Conservation (phyloP, 1,139 yeast species). For the Pichiaceae sp. region DNA sequence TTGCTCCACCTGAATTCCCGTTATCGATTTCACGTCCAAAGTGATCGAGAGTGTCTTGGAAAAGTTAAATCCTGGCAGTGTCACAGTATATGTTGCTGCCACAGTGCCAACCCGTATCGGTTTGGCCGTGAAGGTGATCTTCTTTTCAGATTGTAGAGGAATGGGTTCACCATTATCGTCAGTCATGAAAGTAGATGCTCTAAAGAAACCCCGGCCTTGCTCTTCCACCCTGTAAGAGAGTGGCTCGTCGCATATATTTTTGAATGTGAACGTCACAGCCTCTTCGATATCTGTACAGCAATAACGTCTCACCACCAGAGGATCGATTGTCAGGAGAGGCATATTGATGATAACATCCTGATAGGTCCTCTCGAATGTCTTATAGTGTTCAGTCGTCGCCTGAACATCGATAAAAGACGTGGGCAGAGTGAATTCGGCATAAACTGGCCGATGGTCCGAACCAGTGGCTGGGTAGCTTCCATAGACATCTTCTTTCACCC, state of each 20-base stretch:
- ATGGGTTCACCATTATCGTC: slow-evolving; percentile 4
- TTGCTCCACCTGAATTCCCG: slow-evolving; percentile 10
- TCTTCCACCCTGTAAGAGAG: slow-evolving; percentile 9
- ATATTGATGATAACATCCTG: slow-evolving; percentile 14
- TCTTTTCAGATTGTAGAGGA: slow-evolving; percentile 6
- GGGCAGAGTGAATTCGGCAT: slow-evolving; percentile 38
- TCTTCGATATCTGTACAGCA: slow-evolving; percentile 11
- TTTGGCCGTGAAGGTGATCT: slow-evolving; percentile 6
- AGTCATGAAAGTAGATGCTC: slow-evolving; percentile 6
- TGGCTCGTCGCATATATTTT: slow-evolving; percentile 12
- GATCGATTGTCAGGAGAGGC: slow-evolving; percentile 10
- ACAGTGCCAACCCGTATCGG: slow-evolving; percentile 11
- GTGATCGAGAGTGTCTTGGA: slow-evolving; percentile 8
- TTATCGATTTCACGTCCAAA: slow-evolving; percentile 10
- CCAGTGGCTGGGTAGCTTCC: slow-evolving; percentile 32
- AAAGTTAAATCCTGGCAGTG: not conserved
- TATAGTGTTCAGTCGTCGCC: slow-evolving; percentile 5
- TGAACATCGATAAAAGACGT: slow-evolving; percentile 40
- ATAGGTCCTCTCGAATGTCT: slow-evolving; percentile 12
- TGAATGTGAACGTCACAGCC: slow-evolving; percentile 6
- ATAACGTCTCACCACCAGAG: slow-evolving; percentile 5
- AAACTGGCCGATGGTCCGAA: slow-evolving; percentile 76
- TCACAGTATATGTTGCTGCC: not conserved
- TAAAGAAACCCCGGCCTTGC: slow-evolving; percentile 7
- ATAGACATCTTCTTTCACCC: slow-evolving; percentile 31